These are phyloP conservation scores for Septoria linicola DNA, from an alignment of 2,329 filamentous ascomycete species.

Conservation along the genomic window DNA sequence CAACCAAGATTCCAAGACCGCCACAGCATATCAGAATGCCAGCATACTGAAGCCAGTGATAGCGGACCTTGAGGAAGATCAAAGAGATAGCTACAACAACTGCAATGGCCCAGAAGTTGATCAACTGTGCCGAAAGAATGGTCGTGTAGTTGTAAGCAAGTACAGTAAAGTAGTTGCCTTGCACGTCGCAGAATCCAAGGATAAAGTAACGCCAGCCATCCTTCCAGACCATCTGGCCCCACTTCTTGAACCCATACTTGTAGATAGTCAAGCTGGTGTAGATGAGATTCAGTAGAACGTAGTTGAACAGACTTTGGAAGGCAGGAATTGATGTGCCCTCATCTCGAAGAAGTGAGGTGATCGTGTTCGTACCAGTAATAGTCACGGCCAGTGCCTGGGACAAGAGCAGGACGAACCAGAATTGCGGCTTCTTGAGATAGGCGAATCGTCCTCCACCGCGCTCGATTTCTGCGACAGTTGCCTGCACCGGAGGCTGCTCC, in stretches of 20 bases:
- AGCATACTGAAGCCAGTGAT: constrained; percentile 78
- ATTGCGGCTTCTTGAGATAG: constrained; percentile 80
- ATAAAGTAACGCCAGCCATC: constrained; percentile 95
- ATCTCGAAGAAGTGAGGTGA: constrained; percentile 70
- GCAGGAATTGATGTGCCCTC: constrained; percentile 79
- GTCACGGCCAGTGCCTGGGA: constrained; percentile 79
- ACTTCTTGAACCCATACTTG: constrained; percentile 72
- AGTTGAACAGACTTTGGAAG: constrained; percentile 96
- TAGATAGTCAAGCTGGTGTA: constrained; percentile 80
- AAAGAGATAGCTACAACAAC: constrained; percentile 86
- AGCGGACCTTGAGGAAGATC: constrained; percentile 78
- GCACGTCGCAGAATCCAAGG: constrained; percentile 86
- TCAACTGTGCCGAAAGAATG: constrained; percentile 85
- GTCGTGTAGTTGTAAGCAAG: constrained; percentile 91
- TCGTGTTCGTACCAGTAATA: constrained; percentile 90
- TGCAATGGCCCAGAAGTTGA: constrained; percentile 98
- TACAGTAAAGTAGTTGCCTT: constrained; percentile 98
- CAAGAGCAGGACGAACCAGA: constrained; percentile 78
- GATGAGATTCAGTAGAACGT: constrained; percentile 76
- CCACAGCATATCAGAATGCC: constrained; percentile 90
- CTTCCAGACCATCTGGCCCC: constrained; percentile 59
- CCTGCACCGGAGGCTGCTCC: constrained; percentile 36
- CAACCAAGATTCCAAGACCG: constrained; percentile 84
- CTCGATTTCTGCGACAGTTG: constrained; percentile 44
- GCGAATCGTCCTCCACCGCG: constrained; percentile 53